Evolutionary conservation across 257 asterid genomes (phyloP).

Genomic region (Penstemon davidsonii): DNA sequence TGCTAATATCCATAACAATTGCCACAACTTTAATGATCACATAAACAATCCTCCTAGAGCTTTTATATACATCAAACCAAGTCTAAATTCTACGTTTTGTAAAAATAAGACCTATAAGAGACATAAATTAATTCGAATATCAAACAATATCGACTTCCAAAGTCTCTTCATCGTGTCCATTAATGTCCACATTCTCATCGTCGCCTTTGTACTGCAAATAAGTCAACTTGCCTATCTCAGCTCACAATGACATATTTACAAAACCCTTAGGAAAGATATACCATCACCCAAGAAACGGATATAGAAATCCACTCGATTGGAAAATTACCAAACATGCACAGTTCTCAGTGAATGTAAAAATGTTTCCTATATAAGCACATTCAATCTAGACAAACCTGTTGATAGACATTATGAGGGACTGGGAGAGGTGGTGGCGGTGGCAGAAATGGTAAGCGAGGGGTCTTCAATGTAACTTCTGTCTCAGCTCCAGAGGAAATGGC

Average conservation of each 20-base stretch:
- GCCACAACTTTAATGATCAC: background rate
- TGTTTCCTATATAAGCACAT: too few relatives aligned
- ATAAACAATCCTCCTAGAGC: background rate
- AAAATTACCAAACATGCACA: background rate
- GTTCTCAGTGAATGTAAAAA: background rate
- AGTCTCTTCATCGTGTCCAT: constrained; percentile 59
- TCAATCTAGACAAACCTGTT: constrained; percentile 46
- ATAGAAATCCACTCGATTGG: background rate
- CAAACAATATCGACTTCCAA: constrained; percentile 71
- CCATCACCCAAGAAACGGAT: background rate
- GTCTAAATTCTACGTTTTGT: constrained; percentile 7
- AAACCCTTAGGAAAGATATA: background rate
- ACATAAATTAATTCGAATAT: constrained; percentile 14
- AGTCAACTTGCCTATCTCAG: constrained; percentile 28
- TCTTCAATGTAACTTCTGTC: constrained; percentile 34
- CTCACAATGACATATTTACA: background rate
- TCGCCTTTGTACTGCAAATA: constrained; percentile 65
- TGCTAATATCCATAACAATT: background rate
- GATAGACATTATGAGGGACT: constrained; percentile 48
- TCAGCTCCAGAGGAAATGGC: constrained; percentile 32
- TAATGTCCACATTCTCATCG: constrained; percentile 52
- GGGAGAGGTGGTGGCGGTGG: constrained; percentile 70
- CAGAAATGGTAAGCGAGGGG: constrained; percentile 37
- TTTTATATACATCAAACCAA: constrained; percentile 16
- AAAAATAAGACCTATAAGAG: constrained; percentile 18